Evolutionary conservation across 176 grass and related monocot genomes (phyloP), one percentile per base, ranked within the genome.

Genomic region (Oryza longistaminata): DNA sequence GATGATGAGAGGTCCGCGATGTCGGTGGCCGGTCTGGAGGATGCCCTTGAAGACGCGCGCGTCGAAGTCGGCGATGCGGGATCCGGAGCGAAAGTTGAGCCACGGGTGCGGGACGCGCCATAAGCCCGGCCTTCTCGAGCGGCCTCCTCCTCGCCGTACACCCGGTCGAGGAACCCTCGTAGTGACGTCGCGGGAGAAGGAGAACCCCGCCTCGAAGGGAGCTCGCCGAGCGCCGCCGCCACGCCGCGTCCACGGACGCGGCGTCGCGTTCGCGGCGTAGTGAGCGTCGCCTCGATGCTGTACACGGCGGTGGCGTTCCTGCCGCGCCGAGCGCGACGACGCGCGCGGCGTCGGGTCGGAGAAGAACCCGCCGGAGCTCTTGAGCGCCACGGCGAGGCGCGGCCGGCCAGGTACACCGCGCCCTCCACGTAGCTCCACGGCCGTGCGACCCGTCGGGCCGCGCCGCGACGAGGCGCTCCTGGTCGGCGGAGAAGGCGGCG

Each of bases 41-140:
- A 97, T 87, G 34, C 90, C 85, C 68, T 46, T 88, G 83, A 94
- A 94, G 53, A 97, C 92, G 67, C 92, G 14, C 67, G 19, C n/a
- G 72, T 94, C 88, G 29, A 97, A 88, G 62, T 97, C 89, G 66
- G 84, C 82, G 80, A 97, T 90, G 64, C 94, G 74, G 11, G 94
- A 97, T 75, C 50, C 0, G 92, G 89, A 50, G 94, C 76, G 81
- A 97, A 84, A 4, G 82, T 88, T 90, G 39, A 97, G 68, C 94
- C 94, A 97, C 0, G 94, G 94, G 79, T 97, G 94, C 33, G 94
- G 94, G 37, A 97, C 83, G 1, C 33, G 89, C 94, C 94, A 97
- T 6, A 76, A 76, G 27, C 0, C 94, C 90, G 43, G 21, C 6
- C 86, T 89, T 85, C 0, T 87, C 76, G 7, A 92, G 92, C n/a